These are phyloP conservation scores for Desmodesmus armatus DNA, from an alignment of 139 green algal genomes.

Conservation along the genomic window DNA sequence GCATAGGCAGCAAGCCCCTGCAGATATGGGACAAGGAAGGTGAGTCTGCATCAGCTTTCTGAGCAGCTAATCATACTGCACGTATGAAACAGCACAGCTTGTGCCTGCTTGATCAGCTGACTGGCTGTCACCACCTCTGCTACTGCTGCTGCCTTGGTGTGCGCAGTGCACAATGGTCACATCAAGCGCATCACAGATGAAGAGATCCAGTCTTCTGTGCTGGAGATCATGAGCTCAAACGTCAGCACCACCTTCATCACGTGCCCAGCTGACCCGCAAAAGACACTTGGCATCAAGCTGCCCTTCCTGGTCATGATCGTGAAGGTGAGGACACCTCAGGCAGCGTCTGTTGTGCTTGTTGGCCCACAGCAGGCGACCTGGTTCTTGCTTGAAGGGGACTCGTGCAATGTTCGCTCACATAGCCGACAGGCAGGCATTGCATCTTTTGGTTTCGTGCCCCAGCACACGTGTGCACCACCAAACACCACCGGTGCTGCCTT, in stretches of 20 bases:
- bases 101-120: neutral
- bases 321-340: too few species aligned
- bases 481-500: too few species aligned
- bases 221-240: conserved; percentile 95
- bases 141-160: neutral
- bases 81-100: neutral
- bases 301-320: conserved; percentile 98
- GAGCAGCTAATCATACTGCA: too few species aligned
- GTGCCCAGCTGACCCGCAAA: conserved; percentile 89
- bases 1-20: conserved; percentile 95
- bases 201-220: conserved; percentile 95
- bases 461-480: too few species aligned
- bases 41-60: conserved; percentile 48
- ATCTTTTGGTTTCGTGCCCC: too few species aligned
- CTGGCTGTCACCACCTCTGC: neutral
- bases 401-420: too few species aligned
- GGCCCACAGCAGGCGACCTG: too few species aligned
- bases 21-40: conserved; percentile 96
- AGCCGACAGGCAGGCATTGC: too few species aligned
- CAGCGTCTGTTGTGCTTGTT: too few species aligned
- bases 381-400: too few species aligned
- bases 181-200: conserved; percentile 96
- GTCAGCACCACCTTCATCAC: conserved; percentile 94
- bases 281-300: conserved; percentile 98
- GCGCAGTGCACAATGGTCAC: conserved; percentile 92